A percentile compares a stretch with the other conserved stretches of the same genome.
phyloP scores from a whole-genome alignment of 1,284 basidiomycete genomes.

The Fomitopsis schrenkii region DNA sequence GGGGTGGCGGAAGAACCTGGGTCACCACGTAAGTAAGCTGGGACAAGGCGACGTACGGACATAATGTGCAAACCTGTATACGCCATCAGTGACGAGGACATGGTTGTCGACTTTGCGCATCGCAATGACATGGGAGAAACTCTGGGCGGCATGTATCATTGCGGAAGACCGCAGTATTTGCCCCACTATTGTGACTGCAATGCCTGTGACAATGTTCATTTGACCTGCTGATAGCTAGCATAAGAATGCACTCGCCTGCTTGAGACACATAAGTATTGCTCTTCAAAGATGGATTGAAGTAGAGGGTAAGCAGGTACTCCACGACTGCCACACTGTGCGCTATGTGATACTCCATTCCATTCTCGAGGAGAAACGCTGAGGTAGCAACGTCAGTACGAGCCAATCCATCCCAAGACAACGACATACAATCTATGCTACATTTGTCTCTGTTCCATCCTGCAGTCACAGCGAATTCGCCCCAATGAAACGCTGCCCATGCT shows the following conservation, averaged over 20 bases:
- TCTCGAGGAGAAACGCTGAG: slow-evolving; percentile 91
- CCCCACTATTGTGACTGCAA: slow-evolving; percentile 61
- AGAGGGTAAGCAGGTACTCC: slow-evolving; percentile 78
- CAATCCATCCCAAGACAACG: not conserved
- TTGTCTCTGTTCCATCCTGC: slow-evolving; percentile 94
- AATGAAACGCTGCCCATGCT: slow-evolving; percentile 85
- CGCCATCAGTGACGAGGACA: slow-evolving; percentile 79
- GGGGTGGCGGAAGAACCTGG: slow-evolving; percentile 88
- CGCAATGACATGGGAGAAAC: slow-evolving; percentile 90
- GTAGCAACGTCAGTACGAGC: not conserved
- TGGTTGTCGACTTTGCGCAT: slow-evolving; percentile 71
- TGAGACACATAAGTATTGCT: slow-evolving; percentile 46
- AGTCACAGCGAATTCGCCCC: slow-evolving; percentile 93
- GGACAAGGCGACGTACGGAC: not conserved
- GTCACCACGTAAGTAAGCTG: not conserved
- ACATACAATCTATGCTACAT: slow-evolving; percentile 89
- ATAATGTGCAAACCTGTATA: slow-evolving; percentile 72
- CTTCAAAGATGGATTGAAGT: slow-evolving; percentile 63
- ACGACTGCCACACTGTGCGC: slow-evolving; percentile 78
- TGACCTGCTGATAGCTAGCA: too few relatives aligned
- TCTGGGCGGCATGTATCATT: slow-evolving; percentile 93
- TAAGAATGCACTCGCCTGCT: slow-evolving; percentile 25
- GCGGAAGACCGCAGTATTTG: slow-evolving; percentile 83
- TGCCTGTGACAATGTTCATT: slow-evolving; percentile 38
- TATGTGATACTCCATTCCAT: slow-evolving; percentile 81